These are phyloP conservation scores for Corymbia maculata DNA, from an alignment of 345 rosid species.

Conservation along the genomic window DNA sequence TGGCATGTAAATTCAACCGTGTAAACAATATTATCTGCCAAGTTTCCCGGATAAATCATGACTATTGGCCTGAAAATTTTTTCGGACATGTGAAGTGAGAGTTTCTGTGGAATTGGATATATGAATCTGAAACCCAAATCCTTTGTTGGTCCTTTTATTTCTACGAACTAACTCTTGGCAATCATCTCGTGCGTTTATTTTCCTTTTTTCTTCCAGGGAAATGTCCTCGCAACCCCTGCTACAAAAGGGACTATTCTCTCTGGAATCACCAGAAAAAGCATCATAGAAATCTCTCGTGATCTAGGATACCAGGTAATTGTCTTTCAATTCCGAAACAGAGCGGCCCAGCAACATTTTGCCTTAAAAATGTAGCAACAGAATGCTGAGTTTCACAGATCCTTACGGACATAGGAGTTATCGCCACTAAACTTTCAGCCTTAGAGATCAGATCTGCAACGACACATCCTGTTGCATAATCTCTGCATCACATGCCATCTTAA, in stretches of 20 bases:
- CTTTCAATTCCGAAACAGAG: not conserved
- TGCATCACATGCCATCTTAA: not conserved
- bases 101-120: not conserved
- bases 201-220: conserved; percentile 23
- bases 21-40: not conserved
- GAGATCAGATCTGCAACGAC: not conserved
- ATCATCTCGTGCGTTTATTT: not conserved
- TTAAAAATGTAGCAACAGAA: not conserved
- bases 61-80: not conserved
- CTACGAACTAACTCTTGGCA: not conserved
- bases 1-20: not conserved
- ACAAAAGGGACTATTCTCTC: conserved; percentile 63
- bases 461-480: not conserved
- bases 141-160: not conserved
- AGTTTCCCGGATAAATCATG: not conserved
- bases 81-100: not conserved
- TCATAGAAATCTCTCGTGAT: conserved; percentile 64
- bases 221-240: conserved; percentile 63
- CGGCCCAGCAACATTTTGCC: not conserved
- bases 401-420: not conserved
- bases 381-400: not conserved
- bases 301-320: conserved; percentile 50
- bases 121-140: not conserved
- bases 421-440: not conserved
- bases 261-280: conserved; percentile 71